Base-by-base conservation (phyloP, 1,284 basidiomycete species). In the Ganoderma meredithae region DNA sequence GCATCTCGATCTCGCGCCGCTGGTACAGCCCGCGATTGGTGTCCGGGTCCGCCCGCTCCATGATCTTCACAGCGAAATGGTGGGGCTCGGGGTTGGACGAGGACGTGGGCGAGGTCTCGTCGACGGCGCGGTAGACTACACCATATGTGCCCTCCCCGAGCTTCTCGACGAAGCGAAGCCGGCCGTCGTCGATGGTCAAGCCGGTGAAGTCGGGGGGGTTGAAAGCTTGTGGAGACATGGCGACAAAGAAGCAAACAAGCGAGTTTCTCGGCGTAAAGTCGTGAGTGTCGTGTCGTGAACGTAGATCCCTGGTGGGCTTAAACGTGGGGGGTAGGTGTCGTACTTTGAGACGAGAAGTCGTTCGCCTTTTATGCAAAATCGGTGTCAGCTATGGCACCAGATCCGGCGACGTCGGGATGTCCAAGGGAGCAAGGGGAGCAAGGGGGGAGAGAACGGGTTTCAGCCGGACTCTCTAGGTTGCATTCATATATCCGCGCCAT, bases 51-150 rank as follows among this genome's bases (percentile, higher is more conserved):
- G 86, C 85, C 53, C 87, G 86, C 76, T 83, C 81, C 63, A 90
- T 81, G 72, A 89, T 88, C 80, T 92, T 92, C 79, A 92, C 86
- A 15, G 90, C 90, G 72, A 75, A 85, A 65, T 76, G 75, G 71
- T 66, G 81, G 72, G 71, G 75, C 55, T 68, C 59, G 15, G 70
- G 61, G 17, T 36, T 55, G 67, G 61, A 68, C 74, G 79, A 86
- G 82, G 67, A 82, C 2, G 22, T 82, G 82, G 70, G 83, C 82
- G 80, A 88, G 88, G 66, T 88, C 86, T 90, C 80, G 64, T 78
- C 77, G 63, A 79, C 66, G 49, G 77, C 80, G 53, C 75, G 79
- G 69, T 79, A 81, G 63, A 81, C 79, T 44, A 77, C 76, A 40
- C 80, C 80, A 64, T 79, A 80, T 1, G 76, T 75, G 49, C 80